phyloP scores from a whole-genome alignment of 495 filamentous ascomycete genomes.

The Penicillium flavigenum region DNA sequence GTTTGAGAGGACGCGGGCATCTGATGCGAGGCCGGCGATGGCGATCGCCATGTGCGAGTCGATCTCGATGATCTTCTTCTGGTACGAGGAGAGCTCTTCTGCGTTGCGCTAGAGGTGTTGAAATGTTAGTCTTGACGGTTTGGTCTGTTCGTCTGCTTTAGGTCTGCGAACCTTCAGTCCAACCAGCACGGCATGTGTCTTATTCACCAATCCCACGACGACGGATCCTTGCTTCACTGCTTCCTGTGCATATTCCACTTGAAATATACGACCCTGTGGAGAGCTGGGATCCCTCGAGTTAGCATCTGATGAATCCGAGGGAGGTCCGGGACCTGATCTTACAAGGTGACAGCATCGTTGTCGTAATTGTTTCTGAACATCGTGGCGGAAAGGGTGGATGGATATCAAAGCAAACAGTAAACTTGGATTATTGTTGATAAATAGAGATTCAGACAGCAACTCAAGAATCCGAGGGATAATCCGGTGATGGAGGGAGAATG shows the following conservation, averaged over 20 bases:
- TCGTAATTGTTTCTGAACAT: constrained; percentile 99
- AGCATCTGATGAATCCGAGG: constrained; percentile 21
- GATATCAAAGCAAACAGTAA: constrained; percentile 3
- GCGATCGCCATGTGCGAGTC: constrained; percentile 94
- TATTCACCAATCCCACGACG: constrained; percentile 93
- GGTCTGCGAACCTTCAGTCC: constrained; percentile 78
- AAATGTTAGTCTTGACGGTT: constrained; percentile 9
- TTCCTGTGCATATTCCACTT: constrained; percentile 98
- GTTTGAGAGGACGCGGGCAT: constrained; percentile 98
- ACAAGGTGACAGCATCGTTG: constrained; percentile 99
- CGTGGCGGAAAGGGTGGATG: constrained; percentile 29
- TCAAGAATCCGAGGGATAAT: constrained; percentile 18
- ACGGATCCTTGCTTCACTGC: constrained; percentile 99
- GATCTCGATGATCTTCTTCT: constrained; percentile 97
- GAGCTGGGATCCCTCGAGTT: constrained; percentile 59
- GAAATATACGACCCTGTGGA: constrained; percentile 98
- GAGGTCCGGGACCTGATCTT: constrained; percentile 44
- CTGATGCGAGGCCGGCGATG: constrained; percentile 94
- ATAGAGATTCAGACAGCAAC: constrained; percentile 22
- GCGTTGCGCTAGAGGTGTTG: constrained; percentile 75
- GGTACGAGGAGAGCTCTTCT: constrained; percentile 98
- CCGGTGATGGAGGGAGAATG: constrained; percentile 20
- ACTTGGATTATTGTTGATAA: constrained; percentile 10
- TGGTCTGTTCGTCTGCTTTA: constrained; percentile 2
- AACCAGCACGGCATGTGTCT: constrained; percentile 94